Evolutionary conservation across 2,329 filamentous ascomycete genomes (phyloP).

Genomic region (Claviceps maximensis): DNA sequence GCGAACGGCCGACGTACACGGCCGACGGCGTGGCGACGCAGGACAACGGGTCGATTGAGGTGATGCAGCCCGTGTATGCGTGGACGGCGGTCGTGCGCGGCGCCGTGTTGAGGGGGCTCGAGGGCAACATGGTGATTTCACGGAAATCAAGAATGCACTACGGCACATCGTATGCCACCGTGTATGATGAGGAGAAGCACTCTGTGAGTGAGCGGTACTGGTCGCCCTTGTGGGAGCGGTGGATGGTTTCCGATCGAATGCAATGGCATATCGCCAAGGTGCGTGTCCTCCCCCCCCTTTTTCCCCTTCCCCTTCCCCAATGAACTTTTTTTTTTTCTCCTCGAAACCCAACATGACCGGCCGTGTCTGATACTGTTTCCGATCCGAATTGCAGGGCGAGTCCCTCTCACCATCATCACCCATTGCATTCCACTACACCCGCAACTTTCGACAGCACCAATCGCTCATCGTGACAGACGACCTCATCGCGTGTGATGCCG

Average conservation of each 20-base stretch:
- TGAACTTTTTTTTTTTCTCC: too few relatives aligned
- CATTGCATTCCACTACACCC: constrained; percentile 73
- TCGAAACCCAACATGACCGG: too few relatives aligned
- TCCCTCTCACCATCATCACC: constrained; percentile 60
- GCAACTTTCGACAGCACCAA: constrained; percentile 70
- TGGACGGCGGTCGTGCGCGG: constrained; percentile 73
- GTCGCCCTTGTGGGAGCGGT: constrained; percentile 67
- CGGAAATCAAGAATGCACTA: constrained; percentile 65
- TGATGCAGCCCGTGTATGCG: constrained; percentile 71
- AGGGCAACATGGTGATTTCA: constrained; percentile 68
- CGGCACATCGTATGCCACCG: constrained; percentile 68
- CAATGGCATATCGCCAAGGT: constrained; percentile 77
- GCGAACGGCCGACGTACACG: constrained; percentile 56
- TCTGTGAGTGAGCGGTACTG: constrained; percentile 62
- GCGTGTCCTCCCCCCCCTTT: constrained; percentile 12
- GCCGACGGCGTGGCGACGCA: constrained; percentile 28
- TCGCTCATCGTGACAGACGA: constrained; percentile 69
- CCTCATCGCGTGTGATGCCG: constrained; percentile 60
- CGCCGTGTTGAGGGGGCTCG: constrained; percentile 59
- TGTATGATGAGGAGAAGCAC: constrained; percentile 66
- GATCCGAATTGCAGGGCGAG: too few relatives aligned
- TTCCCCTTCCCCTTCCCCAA: background rate
- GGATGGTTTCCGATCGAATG: constrained; percentile 76
- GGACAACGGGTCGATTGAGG: constrained; percentile 50
- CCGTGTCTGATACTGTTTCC: too few relatives aligned